Base-by-base conservation (phyloP, 164 flowering plant species). In the Magnolia changhungtana region DNA sequence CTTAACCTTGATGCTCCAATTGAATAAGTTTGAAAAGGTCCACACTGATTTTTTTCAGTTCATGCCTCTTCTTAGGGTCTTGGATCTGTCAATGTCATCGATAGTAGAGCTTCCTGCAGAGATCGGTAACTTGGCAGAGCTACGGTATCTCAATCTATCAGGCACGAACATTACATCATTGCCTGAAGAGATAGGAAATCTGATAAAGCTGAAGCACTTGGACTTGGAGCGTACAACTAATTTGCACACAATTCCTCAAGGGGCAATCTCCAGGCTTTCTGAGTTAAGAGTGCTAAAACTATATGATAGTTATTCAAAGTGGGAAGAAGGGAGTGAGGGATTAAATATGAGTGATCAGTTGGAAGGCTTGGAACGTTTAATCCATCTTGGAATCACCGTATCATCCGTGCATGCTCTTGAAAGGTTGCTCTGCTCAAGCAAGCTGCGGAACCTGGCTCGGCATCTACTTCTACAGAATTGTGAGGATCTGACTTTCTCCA, bases 41-140 rank as follows among this genome's bases (percentile, higher is more conserved):
- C 31, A 52, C 3, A 67, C 63, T 3, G 24, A 49, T 7, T 78
- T 78, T 24, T 78, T 78, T 23, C 11, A 69, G 18, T 64, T 18
- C n/a, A 74, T 78, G 81, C 75, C 59, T 19, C 19, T 20, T 37
- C 59, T 79, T 18, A 65, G 63, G 59, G 81, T 79, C 18, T 29
- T 79, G 50, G 72, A 79, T 72, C 78, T 79, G 19, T 79, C 77
- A 31, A n/a, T n/a, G n/a, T n/a, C n/a, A n/a, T n/a, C n/a, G 18
- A 18, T 7, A 74, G 74, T 10, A 27, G 77, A 78, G 23, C 61
- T 78, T 61, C 77, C 77, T 3, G 29, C 20, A 9, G 76, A 49
- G 20, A 37, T 78, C 29, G n/a, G 23, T 24, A 29, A 55, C 2
- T 49, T 73, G 45, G 23, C 27, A 14, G 72, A 67, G 67, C 72